phyloP scores from a whole-genome alignment of 2,329 filamentous ascomycete species.

The Hypoxylon sp. region DNA sequence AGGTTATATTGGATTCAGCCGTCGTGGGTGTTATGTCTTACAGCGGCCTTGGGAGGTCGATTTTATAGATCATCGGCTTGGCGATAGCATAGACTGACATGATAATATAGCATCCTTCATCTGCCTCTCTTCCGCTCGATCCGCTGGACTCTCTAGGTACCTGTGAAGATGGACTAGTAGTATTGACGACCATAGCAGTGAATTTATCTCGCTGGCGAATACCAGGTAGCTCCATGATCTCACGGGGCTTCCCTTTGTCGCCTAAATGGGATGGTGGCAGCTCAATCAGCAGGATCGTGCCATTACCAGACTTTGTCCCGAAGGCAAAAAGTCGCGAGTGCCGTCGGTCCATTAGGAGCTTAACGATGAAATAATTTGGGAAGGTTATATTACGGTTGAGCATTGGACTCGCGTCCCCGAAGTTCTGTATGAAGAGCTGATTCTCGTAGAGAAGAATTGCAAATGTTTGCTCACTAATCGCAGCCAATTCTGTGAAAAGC shows the following conservation, averaged over 20 bases:
- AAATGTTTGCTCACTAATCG: slow-evolving; percentile 10
- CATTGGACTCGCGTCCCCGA: neutral
- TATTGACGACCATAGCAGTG: slow-evolving; percentile 16
- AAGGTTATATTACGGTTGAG: neutral
- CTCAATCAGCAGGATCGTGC: slow-evolving; percentile 20
- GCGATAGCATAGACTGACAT: slow-evolving; percentile 9
- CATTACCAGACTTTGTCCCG: slow-evolving; percentile 18
- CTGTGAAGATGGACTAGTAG: neutral
- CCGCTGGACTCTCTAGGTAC: neutral
- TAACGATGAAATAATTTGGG: slow-evolving; percentile 19
- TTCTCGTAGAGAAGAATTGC: slow-evolving; percentile 20
- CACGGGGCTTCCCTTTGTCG: slow-evolving; percentile 7
- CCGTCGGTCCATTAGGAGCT: slow-evolving; percentile 24
- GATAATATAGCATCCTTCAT: neutral
- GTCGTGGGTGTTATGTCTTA: neutral
- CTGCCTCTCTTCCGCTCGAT: neutral
- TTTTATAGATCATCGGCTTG: slow-evolving; percentile 17
- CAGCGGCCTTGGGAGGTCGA: slow-evolving; percentile 12
- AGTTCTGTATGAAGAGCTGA: slow-evolving; percentile 10
- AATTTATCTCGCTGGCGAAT: slow-evolving; percentile 16
- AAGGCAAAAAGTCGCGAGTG: slow-evolving; percentile 27
- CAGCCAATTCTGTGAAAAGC: slow-evolving; percentile 24
- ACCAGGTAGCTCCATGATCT: slow-evolving; percentile 17
- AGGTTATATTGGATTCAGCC: no score
- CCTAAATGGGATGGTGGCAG: slow-evolving; percentile 3